phyloP scores from a whole-genome alignment of 1,284 basidiomycete species.

The Porodaedalea pini region DNA sequence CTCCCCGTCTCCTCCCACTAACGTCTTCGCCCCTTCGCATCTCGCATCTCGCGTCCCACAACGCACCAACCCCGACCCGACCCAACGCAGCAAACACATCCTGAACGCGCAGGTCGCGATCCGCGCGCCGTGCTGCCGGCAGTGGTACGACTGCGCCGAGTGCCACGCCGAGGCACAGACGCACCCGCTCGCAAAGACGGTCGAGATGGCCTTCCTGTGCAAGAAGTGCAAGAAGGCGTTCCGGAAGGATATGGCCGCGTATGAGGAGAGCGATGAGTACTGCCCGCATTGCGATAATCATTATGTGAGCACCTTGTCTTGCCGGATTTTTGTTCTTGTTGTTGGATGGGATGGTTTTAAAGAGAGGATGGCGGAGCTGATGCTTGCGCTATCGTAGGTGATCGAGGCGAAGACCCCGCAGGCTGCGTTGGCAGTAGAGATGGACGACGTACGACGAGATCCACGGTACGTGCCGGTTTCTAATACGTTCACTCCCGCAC shows the following conservation, averaged over 20 bases:
- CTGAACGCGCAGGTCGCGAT: slow-evolving; percentile 92
- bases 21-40: too few relatives aligned
- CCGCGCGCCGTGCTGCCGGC: slow-evolving; percentile 91
- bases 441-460: slow-evolving; percentile 87
- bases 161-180: slow-evolving; percentile 86
- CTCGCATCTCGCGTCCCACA: background rate
- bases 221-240: slow-evolving; percentile 99
- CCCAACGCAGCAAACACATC: slow-evolving; percentile 76
- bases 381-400: slow-evolving; percentile 50
- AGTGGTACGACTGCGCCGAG: slow-evolving; percentile 94
- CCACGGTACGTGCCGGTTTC: slow-evolving; percentile 73
- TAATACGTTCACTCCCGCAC: too few relatives aligned
- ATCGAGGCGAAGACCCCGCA: slow-evolving; percentile 91
- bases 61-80: background rate
- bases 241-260: slow-evolving; percentile 86
- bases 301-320: slow-evolving; percentile 74
- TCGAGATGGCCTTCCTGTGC: slow-evolving; percentile 92
- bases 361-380: background rate
- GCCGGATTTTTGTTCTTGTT: background rate
- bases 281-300: slow-evolving; percentile 99
- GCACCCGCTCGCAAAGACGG: slow-evolving; percentile 73
- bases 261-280: slow-evolving; percentile 96
- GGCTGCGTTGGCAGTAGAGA: slow-evolving; percentile 81
- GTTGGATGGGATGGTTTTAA: background rate
- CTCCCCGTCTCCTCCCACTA: too few relatives aligned